These are phyloP conservation scores for Trematosphaeria pertusa DNA, from an alignment of 2,329 filamentous ascomycete species.

Conservation along the genomic window DNA sequence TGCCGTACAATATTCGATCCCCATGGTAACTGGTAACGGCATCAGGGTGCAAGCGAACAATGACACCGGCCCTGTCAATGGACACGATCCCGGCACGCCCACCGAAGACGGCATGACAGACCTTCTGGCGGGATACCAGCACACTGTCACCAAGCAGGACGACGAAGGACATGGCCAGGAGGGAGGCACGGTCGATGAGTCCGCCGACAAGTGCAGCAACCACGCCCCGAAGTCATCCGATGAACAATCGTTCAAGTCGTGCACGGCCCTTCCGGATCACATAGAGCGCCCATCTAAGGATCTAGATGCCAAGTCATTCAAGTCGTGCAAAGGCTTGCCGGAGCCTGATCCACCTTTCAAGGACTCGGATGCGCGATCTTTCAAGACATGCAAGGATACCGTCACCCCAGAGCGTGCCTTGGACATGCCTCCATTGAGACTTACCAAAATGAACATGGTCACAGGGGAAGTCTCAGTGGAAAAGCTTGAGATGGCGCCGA, in stretches of 20 bases:
- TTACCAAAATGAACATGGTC: too few species aligned
- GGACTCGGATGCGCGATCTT: constrained; percentile 30
- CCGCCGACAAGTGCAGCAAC: constrained; percentile 21
- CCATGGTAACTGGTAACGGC: constrained; percentile 27
- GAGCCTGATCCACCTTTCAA: constrained; percentile 20
- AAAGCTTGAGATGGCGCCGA: too few species aligned
- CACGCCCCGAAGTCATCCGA: constrained; percentile 40
- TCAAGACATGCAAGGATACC: constrained; percentile 27
- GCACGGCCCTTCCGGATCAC: constrained; percentile 27
- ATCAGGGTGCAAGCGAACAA: constrained; percentile 11
- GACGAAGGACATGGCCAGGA: constrained; percentile 3
- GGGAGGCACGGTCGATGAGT: constrained; percentile 5
- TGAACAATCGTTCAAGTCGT: constrained; percentile 44
- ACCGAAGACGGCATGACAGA: constrained; percentile 44
- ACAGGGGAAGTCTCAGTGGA: too few species aligned
- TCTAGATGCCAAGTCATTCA: constrained; percentile 18
- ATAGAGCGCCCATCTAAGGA: constrained; percentile 5
- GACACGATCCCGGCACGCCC: constrained; percentile 19
- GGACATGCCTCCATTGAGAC: constrained; percentile 14
- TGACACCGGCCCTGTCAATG: constrained; percentile 8
- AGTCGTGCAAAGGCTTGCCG: constrained; percentile 18
- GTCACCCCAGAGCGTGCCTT: constrained; percentile 28
- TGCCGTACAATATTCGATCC: constrained; percentile 36
- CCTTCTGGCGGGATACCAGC: constrained; percentile 39
- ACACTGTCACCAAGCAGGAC: constrained; percentile 32